Percentiles rank a stretch among this genome's conserved stretches.
phyloP scores from a whole-genome alignment of 2,329 filamentous ascomycete genomes.

The Pseudocercospora crystallina region DNA sequence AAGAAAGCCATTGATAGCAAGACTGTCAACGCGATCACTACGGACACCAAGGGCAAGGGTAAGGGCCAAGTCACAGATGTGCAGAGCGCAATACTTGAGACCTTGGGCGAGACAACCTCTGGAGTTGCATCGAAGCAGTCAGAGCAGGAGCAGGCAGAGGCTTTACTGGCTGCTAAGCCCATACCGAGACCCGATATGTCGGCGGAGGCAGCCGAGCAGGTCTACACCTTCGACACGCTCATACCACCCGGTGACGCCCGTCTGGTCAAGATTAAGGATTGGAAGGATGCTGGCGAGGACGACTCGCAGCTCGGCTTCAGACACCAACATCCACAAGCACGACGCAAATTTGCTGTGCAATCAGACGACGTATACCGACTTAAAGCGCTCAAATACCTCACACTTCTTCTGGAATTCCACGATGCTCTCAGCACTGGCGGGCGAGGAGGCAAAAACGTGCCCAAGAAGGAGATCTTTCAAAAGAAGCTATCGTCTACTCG shows the following conservation, averaged over 20 bases:
- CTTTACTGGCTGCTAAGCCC: constrained; percentile 67
- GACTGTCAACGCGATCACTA: constrained; percentile 68
- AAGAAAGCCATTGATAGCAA: constrained; percentile 71
- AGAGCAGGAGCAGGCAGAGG: constrained; percentile 61
- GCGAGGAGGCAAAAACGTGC: constrained; percentile 50
- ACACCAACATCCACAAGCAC: constrained; percentile 65
- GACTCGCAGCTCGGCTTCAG: constrained; percentile 48
- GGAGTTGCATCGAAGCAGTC: constrained; percentile 64
- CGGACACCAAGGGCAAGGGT: constrained; percentile 45
- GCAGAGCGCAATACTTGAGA: constrained; percentile 57
- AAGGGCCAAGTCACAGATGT: constrained; percentile 56
- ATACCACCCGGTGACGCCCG: constrained; percentile 68
- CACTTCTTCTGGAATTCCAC: constrained; percentile 50
- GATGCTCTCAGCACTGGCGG: constrained; percentile 36
- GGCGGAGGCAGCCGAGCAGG: constrained; percentile 67
- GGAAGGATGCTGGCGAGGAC: constrained; percentile 64
- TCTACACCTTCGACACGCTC: constrained; percentile 67
- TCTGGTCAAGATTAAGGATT: constrained; percentile 68
- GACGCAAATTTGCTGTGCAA: constrained; percentile 59
- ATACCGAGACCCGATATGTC: constrained; percentile 68
- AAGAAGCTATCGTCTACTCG: constrained; percentile 50
- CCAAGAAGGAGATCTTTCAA: constrained; percentile 61
- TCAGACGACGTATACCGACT: constrained; percentile 49
- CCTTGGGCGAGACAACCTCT: constrained; percentile 50
- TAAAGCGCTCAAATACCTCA: constrained; percentile 51